Base-by-base conservation (phyloP, 2,329 filamentous ascomycete genomes). In the Fusarium sterilihyphosum region DNA sequence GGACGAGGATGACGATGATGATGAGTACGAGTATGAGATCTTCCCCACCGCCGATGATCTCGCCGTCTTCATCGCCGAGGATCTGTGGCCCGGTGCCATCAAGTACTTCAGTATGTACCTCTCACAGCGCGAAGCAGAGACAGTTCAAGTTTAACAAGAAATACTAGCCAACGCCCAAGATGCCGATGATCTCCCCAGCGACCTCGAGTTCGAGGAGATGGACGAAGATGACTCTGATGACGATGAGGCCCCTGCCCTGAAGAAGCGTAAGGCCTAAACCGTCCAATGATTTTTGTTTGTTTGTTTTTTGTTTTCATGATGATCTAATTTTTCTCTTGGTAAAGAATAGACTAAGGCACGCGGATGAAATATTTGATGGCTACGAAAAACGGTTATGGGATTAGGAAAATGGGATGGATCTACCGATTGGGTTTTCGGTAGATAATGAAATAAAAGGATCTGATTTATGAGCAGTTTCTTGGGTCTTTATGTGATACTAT, bases 31-130 rank as follows among this genome's bases (percentile, higher is more conserved):
- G 61, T 88, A 92, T 54, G 96, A 98, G 83, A 92, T 97, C 77
- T 98, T 96, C 87, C 92, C 93, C n/a, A 91, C 91, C 49, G 96
- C 94, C 29, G 94, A 97, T 76, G 93, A 95, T 71, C 83, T 98
- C 54, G 95, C 95, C 44, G 88, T 94, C 72, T 88, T 91, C 69
- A 87, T 98, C 76, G 91, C 93, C 14, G 95, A 98, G 81, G 96
- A 98, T 77, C 85, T 98, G 60, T 98, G 93, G 92, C 93, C 94
- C 54, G 91, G 91, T 73, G 96, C 95, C 66, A 92, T 97, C 82
- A 94, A 93, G 83, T 97, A 96, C 85, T 98, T 96, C 85, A 93
- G 94, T 96, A 86, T 85, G 93, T 89, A 64, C 37, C n/a, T 29
- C 31, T 31, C 59, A 62, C 18, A 60, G 18, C 47, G 57, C 11